These are phyloP conservation scores for Kwoniella sp. DNA, from an alignment of 768 basidiomycete genomes.

Conservation along the genomic window DNA sequence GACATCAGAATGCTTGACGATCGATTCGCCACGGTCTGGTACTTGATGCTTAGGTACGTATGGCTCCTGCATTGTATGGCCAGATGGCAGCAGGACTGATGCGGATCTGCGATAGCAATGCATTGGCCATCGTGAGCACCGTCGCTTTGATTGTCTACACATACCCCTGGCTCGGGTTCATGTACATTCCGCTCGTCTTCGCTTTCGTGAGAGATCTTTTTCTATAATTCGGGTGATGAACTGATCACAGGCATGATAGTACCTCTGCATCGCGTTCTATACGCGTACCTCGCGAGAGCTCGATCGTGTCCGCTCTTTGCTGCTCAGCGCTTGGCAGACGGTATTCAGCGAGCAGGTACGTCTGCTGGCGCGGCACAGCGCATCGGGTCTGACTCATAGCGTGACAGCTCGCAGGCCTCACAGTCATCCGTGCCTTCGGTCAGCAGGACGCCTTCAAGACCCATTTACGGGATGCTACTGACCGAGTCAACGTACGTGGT, in stretches of 20 bases:
- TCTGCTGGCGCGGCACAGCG: not conserved
- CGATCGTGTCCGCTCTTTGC: conserved; percentile 34
- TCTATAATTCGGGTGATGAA: no score
- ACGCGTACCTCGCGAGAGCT: conserved; percentile 33
- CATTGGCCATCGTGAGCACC: conserved; percentile 25
- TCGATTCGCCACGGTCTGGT: conserved; percentile 23
- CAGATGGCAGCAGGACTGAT: not conserved
- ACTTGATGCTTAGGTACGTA: conserved; percentile 29
- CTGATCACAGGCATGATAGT: conserved; percentile 9
- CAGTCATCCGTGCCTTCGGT: conserved; percentile 34
- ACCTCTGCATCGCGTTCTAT: conserved; percentile 27
- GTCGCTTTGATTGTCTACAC: conserved; percentile 39
- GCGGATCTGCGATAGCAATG: conserved; percentile 12
- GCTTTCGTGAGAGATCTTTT: conserved; percentile 25
- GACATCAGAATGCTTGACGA: conserved; percentile 51
- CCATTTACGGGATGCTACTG: conserved; percentile 13
- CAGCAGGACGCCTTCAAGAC: conserved; percentile 23
- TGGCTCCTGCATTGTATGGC: not conserved
- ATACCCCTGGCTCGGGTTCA: conserved; percentile 29
- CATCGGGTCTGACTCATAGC: not conserved
- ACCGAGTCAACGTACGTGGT: conserved; percentile 19
- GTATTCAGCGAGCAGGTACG: conserved; percentile 36
- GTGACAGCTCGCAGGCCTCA: conserved; percentile 24
- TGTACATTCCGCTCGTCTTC: conserved; percentile 35
- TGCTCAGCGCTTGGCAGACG: conserved; percentile 30